Base-by-base conservation (phyloP, 768 basidiomycete genomes). In the Mycena polygramma region DNA sequence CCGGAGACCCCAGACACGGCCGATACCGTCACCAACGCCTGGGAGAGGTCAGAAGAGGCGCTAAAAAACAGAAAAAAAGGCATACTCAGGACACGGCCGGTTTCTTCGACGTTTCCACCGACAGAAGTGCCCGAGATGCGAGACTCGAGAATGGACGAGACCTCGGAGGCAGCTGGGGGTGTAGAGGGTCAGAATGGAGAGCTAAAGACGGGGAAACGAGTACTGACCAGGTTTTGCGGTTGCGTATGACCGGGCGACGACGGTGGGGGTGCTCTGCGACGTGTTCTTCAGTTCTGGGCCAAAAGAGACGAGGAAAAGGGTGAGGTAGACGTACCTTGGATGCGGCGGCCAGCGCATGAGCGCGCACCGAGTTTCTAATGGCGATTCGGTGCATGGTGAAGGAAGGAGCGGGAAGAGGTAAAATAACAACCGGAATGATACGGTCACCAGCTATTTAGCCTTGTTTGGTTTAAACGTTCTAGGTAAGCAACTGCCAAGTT, bases 11-110 rank as follows among this genome's bases (percentile, higher is more conserved):
- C 97, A 98, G 78, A 99, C 97, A 90, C 98, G 97, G 82, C 93
- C 95, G 77, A 97, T 97, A 96, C 98, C 98, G 85, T 99, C 98
- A 95, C 97, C 96, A 78, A 98, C 96, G 83, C 96, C 96, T 97
- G 75, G 71, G 67, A 69, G 68, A 57, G 63, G 72, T 73, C 72
- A 73, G 66, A 68, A 78, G 72, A 80, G 79, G 41, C 37, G 24
- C 17, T 30, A 30, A 43, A 53, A 2, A 20, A 41, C 55, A 49
- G 6, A 48, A 52, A 57, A 43, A 24, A 72, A 37, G 19, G 24
- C 95, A 72, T 81, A 97, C 96, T 99, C 84, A 99, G 84, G 74
- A 99, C 98, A 80, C 97, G 96, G 80, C 98, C 98, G 70, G 98
- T 99, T 86, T 99, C 98, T 86, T 98, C 96, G 79, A 99, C 95